Percentiles rank a stretch among this genome's conserved stretches.
Conservation (phyloP, 208 protist species). For the Trypanosoma avium region DNA sequence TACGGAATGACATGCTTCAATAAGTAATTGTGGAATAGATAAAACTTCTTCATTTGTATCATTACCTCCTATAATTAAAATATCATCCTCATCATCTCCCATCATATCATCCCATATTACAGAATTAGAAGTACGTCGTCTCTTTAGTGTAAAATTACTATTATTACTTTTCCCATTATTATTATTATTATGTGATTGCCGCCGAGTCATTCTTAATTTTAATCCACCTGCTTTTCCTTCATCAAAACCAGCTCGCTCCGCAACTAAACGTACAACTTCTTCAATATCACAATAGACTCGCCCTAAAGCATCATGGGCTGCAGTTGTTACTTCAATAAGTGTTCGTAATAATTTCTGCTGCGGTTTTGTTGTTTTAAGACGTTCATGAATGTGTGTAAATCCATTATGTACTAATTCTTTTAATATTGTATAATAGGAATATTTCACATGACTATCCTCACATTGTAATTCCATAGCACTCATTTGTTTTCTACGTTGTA, state of each 20-base stretch:
- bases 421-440: constrained; percentile 59
- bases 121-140: constrained; percentile 1
- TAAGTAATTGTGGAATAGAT: constrained; percentile 49
- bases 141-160: background rate
- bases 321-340: constrained; percentile 37
- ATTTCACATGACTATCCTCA: constrained; percentile 25
- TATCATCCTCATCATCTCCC: constrained; percentile 23
- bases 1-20: constrained; percentile 43
- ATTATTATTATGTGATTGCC: constrained; percentile 1
- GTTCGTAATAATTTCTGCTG: constrained; percentile 41
- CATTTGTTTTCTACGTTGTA: constrained; percentile 27
- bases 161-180: background rate
- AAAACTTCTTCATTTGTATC: constrained; percentile 18
- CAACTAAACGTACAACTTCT: constrained; percentile 40
- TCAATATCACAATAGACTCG: constrained; percentile 44
- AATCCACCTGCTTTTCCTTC: constrained; percentile 19
- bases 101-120: constrained; percentile 23
- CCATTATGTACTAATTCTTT: constrained; percentile 53
- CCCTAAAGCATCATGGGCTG: constrained; percentile 37
- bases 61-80: constrained; percentile 23
- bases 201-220: constrained; percentile 2
- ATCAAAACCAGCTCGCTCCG: constrained; percentile 52
- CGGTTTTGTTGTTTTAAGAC: constrained; percentile 40
- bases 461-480: constrained; percentile 10
- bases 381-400: constrained; percentile 32